Conservation (phyloP, 345 rosid species). For the Clarkia xantiana region DNA sequence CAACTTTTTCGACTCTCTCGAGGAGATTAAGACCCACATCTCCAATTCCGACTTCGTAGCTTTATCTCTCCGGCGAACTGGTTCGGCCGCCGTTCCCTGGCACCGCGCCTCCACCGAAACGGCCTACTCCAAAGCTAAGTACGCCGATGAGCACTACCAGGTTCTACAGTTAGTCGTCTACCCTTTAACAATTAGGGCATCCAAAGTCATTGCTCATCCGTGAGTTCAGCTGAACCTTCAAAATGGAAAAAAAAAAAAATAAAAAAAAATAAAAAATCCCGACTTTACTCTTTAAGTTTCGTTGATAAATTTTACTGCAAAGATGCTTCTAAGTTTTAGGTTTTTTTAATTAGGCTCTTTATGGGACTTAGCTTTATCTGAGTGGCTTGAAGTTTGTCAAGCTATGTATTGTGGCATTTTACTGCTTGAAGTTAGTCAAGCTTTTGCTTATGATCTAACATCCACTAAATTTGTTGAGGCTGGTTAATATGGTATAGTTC, state of each 20-base stretch:
- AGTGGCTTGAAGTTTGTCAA: no score
- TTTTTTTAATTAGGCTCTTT: no score
- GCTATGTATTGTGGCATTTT: no score
- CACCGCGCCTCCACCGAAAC: conserved; percentile 51
- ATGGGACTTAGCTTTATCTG: no score
- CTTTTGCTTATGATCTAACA: no score
- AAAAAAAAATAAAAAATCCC: no score
- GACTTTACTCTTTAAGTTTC: no score
- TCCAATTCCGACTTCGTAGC: conserved; percentile 53
- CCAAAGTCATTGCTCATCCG: conserved; percentile 51
- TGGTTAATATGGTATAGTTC: no score
- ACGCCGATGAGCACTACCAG: conserved; percentile 63
- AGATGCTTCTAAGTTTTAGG: no score
- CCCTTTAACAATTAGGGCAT: conserved; percentile 43
- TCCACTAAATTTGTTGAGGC: no score
- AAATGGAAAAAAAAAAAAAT: not conserved
- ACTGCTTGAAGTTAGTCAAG: no score
- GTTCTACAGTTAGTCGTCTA: conserved; percentile 64
- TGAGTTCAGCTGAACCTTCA: conserved; percentile 12
- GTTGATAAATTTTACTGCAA: no score
- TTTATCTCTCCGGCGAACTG: conserved; percentile 53
- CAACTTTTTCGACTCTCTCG: conserved; percentile 36
- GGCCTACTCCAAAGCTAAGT: conserved; percentile 58
- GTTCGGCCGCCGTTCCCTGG: conserved; percentile 68
- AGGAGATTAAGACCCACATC: conserved; percentile 37